Percentiles rank a stretch among this genome's conserved stretches.
phyloP scores from a whole-genome alignment of 202 grass and related monocot species.

The Panicum hallii region DNA sequence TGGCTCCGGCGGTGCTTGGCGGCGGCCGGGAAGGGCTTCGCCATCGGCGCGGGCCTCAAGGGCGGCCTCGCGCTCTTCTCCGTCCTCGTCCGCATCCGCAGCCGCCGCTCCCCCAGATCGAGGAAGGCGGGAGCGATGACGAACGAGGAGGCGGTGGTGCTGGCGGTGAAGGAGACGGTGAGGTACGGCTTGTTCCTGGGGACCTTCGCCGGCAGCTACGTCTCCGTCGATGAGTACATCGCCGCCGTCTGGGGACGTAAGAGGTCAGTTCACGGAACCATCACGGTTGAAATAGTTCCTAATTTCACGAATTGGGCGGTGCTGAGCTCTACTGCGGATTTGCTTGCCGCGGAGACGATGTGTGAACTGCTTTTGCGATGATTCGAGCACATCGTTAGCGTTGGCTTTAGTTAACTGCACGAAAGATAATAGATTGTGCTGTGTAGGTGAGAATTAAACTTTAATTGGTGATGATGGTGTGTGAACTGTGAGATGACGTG shows the following conservation, averaged over 20 bases:
- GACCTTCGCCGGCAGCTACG: constrained; percentile 91
- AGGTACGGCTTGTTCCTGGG: constrained; percentile 93
- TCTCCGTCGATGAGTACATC: constrained; percentile 92
- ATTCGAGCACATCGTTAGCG: constrained; percentile 12
- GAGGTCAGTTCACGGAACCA: constrained; percentile 53
- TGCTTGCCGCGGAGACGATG: constrained; percentile 14
- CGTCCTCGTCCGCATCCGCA: constrained; percentile 82
- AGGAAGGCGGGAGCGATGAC: constrained; percentile 73
- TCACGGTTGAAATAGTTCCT: not conserved
- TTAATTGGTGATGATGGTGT: not conserved
- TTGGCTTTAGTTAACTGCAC: not conserved
- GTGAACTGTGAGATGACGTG: constrained; percentile 2
- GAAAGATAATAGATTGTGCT: not conserved
- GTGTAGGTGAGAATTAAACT: not conserved
- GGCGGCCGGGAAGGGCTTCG: constrained; percentile 83
- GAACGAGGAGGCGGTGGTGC: constrained; percentile 76
- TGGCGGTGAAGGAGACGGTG: constrained; percentile 81
- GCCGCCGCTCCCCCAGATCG: constrained; percentile 74
- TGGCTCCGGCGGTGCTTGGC: constrained; percentile 80
- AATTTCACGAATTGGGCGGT: not conserved
- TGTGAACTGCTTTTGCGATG: not conserved
- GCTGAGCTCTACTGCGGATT: constrained; percentile 6
- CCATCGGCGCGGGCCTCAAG: constrained; percentile 86
- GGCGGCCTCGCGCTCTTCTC: constrained; percentile 90
- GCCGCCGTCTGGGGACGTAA: constrained; percentile 78